Base-by-base conservation (phyloP, 257 asterid genomes). In the Capsicum baccatum region DNA sequence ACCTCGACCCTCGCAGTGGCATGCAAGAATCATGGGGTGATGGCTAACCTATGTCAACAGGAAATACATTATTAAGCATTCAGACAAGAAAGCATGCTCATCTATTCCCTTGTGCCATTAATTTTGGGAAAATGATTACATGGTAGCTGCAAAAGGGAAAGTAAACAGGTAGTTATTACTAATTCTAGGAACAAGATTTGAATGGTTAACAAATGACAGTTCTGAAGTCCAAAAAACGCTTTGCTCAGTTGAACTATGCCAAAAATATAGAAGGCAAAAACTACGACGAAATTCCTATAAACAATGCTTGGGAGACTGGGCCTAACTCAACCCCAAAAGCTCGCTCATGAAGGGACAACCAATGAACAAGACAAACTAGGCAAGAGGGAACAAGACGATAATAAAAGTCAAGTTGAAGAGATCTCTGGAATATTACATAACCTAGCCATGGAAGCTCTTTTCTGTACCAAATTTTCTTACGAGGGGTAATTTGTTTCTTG, bases 31-130 rank as follows among this genome's bases (percentile, higher is more conserved):
- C 81, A 73, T 73, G 55, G 86, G 86, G 8, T 83, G 86, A 78
- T 84, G 86, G 63, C 86, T 84, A 78, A 84, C 86, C 86, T 84
- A 63, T 62, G 63, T 84, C 74, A 74, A 54, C 67, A 42, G 56
- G 52, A 52, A 60, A 76, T 14, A 76, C 2, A 16, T 76, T 26
- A 54, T 26, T 8, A 54, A 54, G 13, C 44, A 35, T 33, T 33
- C 47, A 33, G n/a, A 33, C 37, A 66, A 33, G 42, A 33, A 33
- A 66, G 47, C n/a, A 66, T 66, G 47, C 47, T 47, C 33, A 13
- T 33, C 4, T 66, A 33, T 66, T 63, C 42, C 70, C 42, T 10
- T 33, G 71, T 64, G 71, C 47, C 70, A 63, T 12, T 11, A 33
- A 26, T 64, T 63, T 63, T 15, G 5, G 16, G 16, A 63, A 19